phyloP scores from a whole-genome alignment of 495 filamentous ascomycete genomes.

The Cercophora scortea region DNA sequence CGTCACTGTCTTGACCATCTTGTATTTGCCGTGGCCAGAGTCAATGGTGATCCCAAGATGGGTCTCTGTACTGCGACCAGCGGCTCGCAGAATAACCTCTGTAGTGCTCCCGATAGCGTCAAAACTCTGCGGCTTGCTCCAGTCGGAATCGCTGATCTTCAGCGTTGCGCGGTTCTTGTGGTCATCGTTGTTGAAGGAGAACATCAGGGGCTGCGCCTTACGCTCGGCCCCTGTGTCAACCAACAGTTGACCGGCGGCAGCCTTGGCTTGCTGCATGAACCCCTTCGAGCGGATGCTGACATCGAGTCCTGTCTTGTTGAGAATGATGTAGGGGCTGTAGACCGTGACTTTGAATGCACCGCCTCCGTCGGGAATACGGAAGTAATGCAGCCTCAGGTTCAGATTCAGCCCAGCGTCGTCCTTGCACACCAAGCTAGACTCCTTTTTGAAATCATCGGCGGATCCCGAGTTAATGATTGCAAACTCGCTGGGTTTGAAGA shows the following conservation, averaged over 20 bases:
- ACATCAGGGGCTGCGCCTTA: constrained; percentile 89
- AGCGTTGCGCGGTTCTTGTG: constrained; percentile 80
- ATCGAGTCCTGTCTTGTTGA: constrained; percentile 90
- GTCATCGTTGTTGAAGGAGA: constrained; percentile 81
- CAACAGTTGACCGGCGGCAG: constrained; percentile 65
- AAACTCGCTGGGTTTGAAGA: constrained; percentile 92
- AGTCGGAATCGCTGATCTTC: constrained; percentile 78
- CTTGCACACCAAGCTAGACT: constrained; percentile 69
- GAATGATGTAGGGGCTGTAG: constrained; percentile 84
- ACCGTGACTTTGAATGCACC: constrained; percentile 94
- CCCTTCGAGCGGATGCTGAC: constrained; percentile 85
- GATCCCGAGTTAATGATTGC: constrained; percentile 88
- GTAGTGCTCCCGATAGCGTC: constrained; percentile 94
- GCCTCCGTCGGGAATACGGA: constrained; percentile 83
- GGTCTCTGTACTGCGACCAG: constrained; percentile 66
- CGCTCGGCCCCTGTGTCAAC: constrained; percentile 30
- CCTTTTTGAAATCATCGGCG: constrained; percentile 81
- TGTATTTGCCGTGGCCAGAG: constrained; percentile 94
- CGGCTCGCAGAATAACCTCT: constrained; percentile 72
- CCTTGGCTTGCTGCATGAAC: constrained; percentile 72
- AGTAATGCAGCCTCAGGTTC: constrained; percentile 84
- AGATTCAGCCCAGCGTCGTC: constrained; percentile 73
- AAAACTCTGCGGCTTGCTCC: constrained; percentile 97
- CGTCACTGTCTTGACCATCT: constrained; percentile 88
- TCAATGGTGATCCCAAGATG: constrained; percentile 82